These are phyloP conservation scores for Blastomyces percursus DNA, from an alignment of 2,329 filamentous ascomycete genomes.

Conservation along the genomic window DNA sequence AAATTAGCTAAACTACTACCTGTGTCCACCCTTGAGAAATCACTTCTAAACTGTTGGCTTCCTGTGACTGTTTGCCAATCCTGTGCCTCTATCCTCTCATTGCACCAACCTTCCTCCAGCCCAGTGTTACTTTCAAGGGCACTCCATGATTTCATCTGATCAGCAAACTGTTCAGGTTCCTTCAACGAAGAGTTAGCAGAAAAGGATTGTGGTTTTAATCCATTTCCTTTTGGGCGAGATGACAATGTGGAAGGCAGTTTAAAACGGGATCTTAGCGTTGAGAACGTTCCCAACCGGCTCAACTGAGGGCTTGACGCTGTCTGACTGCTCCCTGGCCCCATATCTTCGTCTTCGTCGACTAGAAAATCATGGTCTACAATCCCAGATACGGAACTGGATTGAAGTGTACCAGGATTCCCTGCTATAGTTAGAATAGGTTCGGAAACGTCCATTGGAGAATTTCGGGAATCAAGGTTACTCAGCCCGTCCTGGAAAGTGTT, in stretches of 20 bases:
- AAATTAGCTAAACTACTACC: conserved; percentile 20
- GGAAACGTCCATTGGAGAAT: not conserved
- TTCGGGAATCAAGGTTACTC: too few relatives aligned
- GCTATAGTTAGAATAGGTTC: not conserved
- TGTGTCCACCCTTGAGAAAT: conserved; percentile 11
- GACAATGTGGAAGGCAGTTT: conserved; percentile 8
- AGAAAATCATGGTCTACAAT: not conserved
- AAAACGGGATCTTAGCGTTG: conserved; percentile 8
- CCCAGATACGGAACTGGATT: not conserved
- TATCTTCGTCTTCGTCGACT: not conserved
- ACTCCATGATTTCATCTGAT: not conserved
- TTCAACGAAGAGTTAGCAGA: not conserved
- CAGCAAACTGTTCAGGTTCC: not conserved
- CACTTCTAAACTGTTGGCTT: conserved; percentile 13
- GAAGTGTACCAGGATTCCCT: not conserved
- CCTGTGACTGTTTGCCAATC: conserved; percentile 21
- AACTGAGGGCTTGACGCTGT: conserved; percentile 13
- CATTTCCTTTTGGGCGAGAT: conserved; percentile 4
- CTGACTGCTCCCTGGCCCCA: conserved; percentile 14
- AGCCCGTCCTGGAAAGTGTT: not conserved
- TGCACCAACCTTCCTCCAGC: not conserved
- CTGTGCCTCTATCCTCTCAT: conserved; percentile 9
- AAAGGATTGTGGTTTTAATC: not conserved
- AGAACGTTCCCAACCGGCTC: conserved; percentile 8
- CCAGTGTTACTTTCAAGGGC: not conserved